Percentiles rank a stretch among this genome's conserved stretches.
These are phyloP conservation scores for Starmerella kuoi DNA, from an alignment of 805 yeast species.

Conservation along the genomic window DNA sequence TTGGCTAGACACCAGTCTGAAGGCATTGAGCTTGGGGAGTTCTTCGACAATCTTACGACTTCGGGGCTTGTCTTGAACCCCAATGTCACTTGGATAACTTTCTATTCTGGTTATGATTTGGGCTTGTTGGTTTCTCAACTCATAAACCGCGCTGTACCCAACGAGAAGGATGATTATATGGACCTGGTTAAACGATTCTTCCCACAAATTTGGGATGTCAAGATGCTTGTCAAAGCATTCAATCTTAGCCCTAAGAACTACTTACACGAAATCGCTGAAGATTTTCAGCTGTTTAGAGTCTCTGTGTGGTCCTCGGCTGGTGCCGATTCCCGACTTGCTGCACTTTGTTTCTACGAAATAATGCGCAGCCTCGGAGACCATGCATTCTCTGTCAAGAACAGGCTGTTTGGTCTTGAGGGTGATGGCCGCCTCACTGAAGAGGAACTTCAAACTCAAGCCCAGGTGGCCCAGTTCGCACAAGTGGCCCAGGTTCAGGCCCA, in stretches of 20 bases:
- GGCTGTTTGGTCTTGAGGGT: conserved; percentile 31
- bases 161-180: conserved; percentile 63
- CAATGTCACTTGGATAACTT: conserved; percentile 74
- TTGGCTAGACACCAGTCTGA: conserved; percentile 57
- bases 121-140: conserved; percentile 75
- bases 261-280: conserved; percentile 33
- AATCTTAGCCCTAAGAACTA: conserved; percentile 29
- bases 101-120: conserved; percentile 88
- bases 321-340: conserved; percentile 34
- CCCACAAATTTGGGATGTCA: conserved; percentile 76
- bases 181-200: conserved; percentile 59
- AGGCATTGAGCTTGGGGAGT: conserved; percentile 69
- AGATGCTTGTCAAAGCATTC: conserved; percentile 34
- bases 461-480: conserved; percentile 6
- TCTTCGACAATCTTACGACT: conserved; percentile 73
- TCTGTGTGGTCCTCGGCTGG: conserved; percentile 35
- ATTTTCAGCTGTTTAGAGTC: conserved; percentile 30
- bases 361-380: conserved; percentile 28
- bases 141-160: conserved; percentile 66
- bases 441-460: conserved; percentile 14
- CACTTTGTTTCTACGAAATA: conserved; percentile 35
- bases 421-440: conserved; percentile 17
- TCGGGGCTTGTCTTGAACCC: conserved; percentile 72
- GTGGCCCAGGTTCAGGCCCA: conserved; percentile 22
- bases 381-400: conserved; percentile 26